Percentiles rank a stretch among this genome's conserved stretches.
phyloP scores from a whole-genome alignment of 2,329 filamentous ascomycete species.

The Colletotrichum orchidophilum region DNA sequence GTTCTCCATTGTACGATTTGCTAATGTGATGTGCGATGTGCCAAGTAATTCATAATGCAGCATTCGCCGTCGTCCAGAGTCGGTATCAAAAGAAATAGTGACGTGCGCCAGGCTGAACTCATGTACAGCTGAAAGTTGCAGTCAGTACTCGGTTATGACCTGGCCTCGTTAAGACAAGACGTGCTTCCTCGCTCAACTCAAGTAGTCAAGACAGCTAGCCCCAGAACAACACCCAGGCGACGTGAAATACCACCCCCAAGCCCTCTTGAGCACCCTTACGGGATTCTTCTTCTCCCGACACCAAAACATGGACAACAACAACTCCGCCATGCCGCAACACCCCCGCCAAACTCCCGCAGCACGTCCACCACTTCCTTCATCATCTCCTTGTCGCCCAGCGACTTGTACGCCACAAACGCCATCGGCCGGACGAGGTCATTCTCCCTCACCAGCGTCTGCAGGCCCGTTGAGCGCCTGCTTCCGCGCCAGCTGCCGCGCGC shows the following conservation, averaged over 20 bases:
- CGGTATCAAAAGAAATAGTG: too few relatives aligned
- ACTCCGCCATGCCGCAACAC: neutral
- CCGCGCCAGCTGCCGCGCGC: neutral
- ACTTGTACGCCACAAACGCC: conserved; percentile 20
- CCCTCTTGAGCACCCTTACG: conserved; percentile 1
- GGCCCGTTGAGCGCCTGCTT: conserved; percentile 2
- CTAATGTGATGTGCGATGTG: neutral
- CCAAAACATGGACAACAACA: neutral
- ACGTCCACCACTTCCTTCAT: neutral
- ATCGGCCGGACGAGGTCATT: conserved; percentile 19
- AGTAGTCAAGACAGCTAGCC: conserved; percentile 3
- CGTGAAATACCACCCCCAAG: conserved; percentile 20
- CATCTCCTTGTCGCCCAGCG: conserved; percentile 2
- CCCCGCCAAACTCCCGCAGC: neutral
- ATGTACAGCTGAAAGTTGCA: too few relatives aligned
- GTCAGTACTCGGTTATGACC: too few relatives aligned
- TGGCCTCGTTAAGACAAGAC: too few relatives aligned
- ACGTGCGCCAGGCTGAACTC: too few relatives aligned
- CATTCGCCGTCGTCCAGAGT: too few relatives aligned
- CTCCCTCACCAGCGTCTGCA: conserved; percentile 6
- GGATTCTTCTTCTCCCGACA: neutral
- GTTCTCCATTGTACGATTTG: neutral
- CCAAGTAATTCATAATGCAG: too few relatives aligned
- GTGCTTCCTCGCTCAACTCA: neutral
- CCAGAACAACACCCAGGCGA: conserved; percentile 5